phyloP scores from a whole-genome alignment of 2,329 filamentous ascomycete species.

The Lecanicillium sp. region DNA sequence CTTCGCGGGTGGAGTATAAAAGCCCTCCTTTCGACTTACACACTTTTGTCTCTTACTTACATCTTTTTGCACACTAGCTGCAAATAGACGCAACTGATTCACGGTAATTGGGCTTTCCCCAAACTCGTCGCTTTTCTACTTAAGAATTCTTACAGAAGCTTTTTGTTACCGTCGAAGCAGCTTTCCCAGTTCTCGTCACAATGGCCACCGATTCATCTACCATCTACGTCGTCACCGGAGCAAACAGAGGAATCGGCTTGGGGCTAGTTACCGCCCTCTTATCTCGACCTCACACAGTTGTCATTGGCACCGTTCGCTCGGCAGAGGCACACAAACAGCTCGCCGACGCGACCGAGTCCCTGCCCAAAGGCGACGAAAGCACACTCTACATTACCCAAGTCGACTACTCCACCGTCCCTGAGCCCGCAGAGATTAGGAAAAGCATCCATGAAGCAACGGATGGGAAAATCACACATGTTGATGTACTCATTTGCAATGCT shows the following conservation, averaged over 20 bases:
- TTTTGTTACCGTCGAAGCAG: no score
- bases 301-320: slow-evolving; percentile 28
- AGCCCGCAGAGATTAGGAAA: slow-evolving; percentile 11
- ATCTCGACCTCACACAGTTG: slow-evolving; percentile 44
- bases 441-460: slow-evolving; percentile 18
- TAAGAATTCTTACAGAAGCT: no score
- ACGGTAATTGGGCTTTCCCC: no score
- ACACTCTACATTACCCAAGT: slow-evolving; percentile 26
- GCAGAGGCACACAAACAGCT: slow-evolving; percentile 12
- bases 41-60: slow-evolving; percentile 3
- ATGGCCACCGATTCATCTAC: slow-evolving; percentile 13
- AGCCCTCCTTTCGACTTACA: slow-evolving; percentile 2
- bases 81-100: no score
- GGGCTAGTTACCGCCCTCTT: slow-evolving; percentile 28
- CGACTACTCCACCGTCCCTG: slow-evolving; percentile 23
- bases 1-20: no score
- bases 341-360: slow-evolving; percentile 12
- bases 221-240: slow-evolving; percentile 30
- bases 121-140: neutral
- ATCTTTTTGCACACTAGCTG: slow-evolving; percentile 1
- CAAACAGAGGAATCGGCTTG: slow-evolving; percentile 31
- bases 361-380: slow-evolving; percentile 20
- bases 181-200: no score
- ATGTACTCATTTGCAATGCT: slow-evolving; percentile 44
- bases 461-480: slow-evolving; percentile 29